Evolutionary conservation across 2,329 filamentous ascomycete genomes (phyloP).

Genomic region (Phialemonium atrogriseum): DNA sequence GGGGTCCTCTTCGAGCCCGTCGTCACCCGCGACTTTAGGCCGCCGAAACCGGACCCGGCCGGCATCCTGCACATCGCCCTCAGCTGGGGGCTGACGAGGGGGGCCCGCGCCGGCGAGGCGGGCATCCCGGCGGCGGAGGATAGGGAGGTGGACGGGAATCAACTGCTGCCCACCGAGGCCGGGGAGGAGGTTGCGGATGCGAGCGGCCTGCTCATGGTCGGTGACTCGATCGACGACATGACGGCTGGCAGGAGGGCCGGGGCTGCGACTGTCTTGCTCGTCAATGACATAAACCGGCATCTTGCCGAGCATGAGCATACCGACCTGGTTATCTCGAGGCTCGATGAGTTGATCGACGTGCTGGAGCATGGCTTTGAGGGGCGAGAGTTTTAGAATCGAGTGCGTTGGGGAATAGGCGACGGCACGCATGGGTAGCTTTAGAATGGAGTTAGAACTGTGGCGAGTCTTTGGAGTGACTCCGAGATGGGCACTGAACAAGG

Average conservation of each 20-base stretch:
- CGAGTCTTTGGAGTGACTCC: no score
- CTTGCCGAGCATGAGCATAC: constrained; percentile 66
- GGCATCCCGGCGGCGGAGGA: constrained; percentile 11
- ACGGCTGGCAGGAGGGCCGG: constrained; percentile 75
- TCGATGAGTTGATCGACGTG: constrained; percentile 71
- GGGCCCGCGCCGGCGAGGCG: constrained; percentile 9
- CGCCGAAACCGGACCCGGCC: constrained; percentile 80
- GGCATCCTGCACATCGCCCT: constrained; percentile 81
- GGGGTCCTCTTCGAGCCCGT: constrained; percentile 65
- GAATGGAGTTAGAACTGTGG: no score
- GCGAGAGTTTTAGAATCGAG: constrained; percentile 18
- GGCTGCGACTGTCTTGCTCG: constrained; percentile 80
- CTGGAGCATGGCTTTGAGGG: constrained; percentile 69
- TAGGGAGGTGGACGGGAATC: constrained; percentile 12
- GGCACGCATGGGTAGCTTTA: no score
- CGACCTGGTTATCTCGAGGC: constrained; percentile 59
- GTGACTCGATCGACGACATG: constrained; percentile 88
- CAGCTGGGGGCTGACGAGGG: constrained; percentile 55
- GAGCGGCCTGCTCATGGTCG: constrained; percentile 53
- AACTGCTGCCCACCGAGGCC: constrained; percentile 7
- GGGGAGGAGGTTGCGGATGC: constrained; percentile 28
- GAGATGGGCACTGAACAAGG: no score
- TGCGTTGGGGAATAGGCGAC: no score
- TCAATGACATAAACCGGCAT: constrained; percentile 71
- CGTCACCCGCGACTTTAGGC: constrained; percentile 74